Evolutionary conservation across 257 asterid genomes (phyloP).

Genomic region (Pogostemon cablin): DNA sequence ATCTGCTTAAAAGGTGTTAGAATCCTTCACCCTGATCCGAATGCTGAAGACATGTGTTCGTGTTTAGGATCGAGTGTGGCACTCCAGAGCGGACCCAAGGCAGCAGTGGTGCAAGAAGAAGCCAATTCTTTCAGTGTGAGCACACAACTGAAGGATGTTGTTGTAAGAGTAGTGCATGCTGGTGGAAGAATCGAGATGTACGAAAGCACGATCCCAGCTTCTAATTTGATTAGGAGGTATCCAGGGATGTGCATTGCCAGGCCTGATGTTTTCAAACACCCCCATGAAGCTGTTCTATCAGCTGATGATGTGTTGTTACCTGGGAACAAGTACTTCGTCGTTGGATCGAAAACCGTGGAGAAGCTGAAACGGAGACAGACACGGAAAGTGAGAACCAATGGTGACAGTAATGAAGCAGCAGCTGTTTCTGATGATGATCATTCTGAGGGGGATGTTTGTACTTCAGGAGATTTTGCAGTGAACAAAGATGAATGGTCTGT

Average conservation of each 20-base stretch:
- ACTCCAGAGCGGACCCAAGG: neutral
- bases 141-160: conserved; percentile 19
- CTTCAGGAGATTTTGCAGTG: conserved; percentile 48
- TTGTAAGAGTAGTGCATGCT: conserved; percentile 50
- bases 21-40: neutral
- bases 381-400: conserved; percentile 23
- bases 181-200: conserved; percentile 63
- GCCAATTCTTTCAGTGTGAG: conserved; percentile 29
- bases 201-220: conserved; percentile 45
- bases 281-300: conserved; percentile 52
- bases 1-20: neutral
- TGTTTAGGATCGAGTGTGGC: conserved; percentile 28
- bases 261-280: conserved; percentile 55
- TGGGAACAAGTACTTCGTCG: conserved; percentile 54
- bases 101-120: neutral
- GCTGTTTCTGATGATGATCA: conserved; percentile 35
- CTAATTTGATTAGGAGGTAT: conserved; percentile 42
- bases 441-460: conserved; percentile 39
- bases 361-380: conserved; percentile 49
- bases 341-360: conserved; percentile 55
- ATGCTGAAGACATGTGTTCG: conserved; percentile 31
- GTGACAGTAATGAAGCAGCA: conserved; percentile 30
- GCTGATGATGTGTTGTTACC: conserved; percentile 52
- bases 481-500: conserved; percentile 46
- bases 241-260: conserved; percentile 66